Evolutionary conservation across 257 asterid genomes (phyloP).

Genomic region (Solanum verrucosum): DNA sequence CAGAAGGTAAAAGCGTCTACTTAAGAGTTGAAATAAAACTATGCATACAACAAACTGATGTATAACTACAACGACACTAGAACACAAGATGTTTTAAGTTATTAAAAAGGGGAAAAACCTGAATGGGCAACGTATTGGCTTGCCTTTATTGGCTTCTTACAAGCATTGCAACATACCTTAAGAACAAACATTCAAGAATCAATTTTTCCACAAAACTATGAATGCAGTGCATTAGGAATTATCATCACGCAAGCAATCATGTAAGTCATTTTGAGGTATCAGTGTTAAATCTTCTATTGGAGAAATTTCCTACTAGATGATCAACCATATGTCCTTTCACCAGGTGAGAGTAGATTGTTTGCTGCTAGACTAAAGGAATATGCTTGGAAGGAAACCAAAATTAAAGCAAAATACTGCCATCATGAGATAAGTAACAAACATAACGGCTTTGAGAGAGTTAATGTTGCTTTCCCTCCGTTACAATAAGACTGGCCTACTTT

Average conservation of each 20-base stretch:
- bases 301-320: not conserved
- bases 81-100: conserved; percentile 3
- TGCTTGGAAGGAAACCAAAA: not conserved
- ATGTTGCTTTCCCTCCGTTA: not conserved
- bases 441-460: not conserved
- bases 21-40: not conserved
- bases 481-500: not conserved
- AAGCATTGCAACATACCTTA: conserved; percentile 88
- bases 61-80: conserved; percentile 6
- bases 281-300: not conserved
- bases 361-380: not conserved
- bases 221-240: not conserved
- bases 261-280: not conserved
- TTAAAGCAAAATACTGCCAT: not conserved
- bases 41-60: not conserved
- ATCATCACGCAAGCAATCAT: not conserved
- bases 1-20: not conserved
- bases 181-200: conserved; percentile 16
- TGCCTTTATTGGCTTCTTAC: conserved; percentile 90
- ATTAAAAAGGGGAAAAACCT: conserved; percentile 37
- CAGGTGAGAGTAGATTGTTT: not conserved
- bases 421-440: not conserved
- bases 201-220: not conserved
- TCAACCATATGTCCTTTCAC: not conserved
- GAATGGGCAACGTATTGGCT: conserved; percentile 72